A percentile compares a stretch with the other conserved stretches of the same genome.
phyloP scores from a whole-genome alignment of 345 rosid species.

The Lenwebbia sp. region DNA sequence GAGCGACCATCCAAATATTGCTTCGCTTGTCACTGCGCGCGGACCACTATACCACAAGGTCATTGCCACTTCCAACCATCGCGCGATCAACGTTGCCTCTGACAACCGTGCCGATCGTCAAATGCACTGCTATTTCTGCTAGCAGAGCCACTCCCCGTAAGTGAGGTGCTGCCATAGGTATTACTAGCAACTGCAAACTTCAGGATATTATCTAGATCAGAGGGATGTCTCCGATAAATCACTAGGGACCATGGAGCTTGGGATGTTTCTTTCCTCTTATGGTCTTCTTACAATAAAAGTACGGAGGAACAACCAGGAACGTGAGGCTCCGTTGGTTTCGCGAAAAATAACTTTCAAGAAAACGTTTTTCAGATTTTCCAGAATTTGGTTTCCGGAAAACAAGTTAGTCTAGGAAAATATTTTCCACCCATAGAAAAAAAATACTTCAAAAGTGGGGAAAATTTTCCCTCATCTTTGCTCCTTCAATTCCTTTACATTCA shows the following conservation, averaged over 20 bases:
- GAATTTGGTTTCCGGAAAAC: too few relatives aligned
- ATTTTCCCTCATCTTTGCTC: too few relatives aligned
- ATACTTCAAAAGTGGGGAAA: too few relatives aligned
- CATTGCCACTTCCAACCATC: not conserved
- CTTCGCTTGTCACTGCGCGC: not conserved
- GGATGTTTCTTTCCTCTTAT: not conserved
- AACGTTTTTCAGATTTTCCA: too few relatives aligned
- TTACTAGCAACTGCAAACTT: conserved; percentile 48
- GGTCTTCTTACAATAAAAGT: conserved; percentile 32
- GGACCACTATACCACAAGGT: not conserved
- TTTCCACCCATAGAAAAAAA: too few relatives aligned
- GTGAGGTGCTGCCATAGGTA: conserved; percentile 32
- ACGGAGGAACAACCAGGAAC: conserved; percentile 29
- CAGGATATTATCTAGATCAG: conserved; percentile 37
- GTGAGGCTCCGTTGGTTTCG: not conserved
- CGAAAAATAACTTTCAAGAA: too few relatives aligned
- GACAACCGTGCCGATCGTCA: not conserved
- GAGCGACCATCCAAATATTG: rapidly evolving
- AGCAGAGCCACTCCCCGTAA: conserved; percentile 33
- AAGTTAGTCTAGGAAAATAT: too few relatives aligned
- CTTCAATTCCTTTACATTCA: too few relatives aligned
- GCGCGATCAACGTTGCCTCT: not conserved
- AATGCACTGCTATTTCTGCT: conserved; percentile 32
- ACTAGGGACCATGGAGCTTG: conserved; percentile 40
- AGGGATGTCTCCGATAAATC: conserved; percentile 54